Base-by-base conservation (phyloP, 768 basidiomycete species). In the Jaapia argillacea region DNA sequence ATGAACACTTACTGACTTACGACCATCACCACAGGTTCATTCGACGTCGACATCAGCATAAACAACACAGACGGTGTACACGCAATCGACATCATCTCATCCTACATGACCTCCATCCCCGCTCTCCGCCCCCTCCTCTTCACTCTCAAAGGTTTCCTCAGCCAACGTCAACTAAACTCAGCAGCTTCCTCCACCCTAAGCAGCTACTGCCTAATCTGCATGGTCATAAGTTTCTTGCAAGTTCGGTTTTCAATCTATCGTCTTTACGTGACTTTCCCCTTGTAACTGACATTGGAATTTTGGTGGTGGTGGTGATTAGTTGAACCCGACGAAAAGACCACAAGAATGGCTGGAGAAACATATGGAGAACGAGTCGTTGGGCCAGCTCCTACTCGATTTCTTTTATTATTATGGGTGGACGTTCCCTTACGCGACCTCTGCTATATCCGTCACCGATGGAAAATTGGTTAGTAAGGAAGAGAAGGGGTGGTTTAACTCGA, bases 221-320 rank as follows among this genome's bases (percentile, higher is more conserved):
- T 86, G 56, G 75, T 73, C 28, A 72, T 83, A 48, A 75, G 69
- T 48, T 85, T 86, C 52, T 66, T 88, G 7, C 79, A 86, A 66
- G 82, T 81, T 25, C 20, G 68, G 51, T 14, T 21, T 13, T 14
- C 22, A 25, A 23, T n/a, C 46, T 40, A 3, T 43, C 44, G 36
- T n/a, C 42, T 26, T 18, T 27, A 18, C 7, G 4, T 26, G 20
- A 20, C 20, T 31, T 33, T 38, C 43, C 2, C 40, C 13, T 22
- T 40, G 25, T 24, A 22, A 20, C 25, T 20, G 36, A 40, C 36
- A 23, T 13, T 33, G 36, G 3, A 10, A 27, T 45, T 4, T 49
- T n/a, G n/a, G n/a, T n/a, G n/a, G n/a, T n/a, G n/a, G n/a, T n/a
- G n/a, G n/a, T n/a, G n/a, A n/a, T n/a, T n/a, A 82, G 80, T 63